Evolutionary conservation across 805 yeast genomes (phyloP).

Genomic region (Kluyveromyces nonfermentans): DNA sequence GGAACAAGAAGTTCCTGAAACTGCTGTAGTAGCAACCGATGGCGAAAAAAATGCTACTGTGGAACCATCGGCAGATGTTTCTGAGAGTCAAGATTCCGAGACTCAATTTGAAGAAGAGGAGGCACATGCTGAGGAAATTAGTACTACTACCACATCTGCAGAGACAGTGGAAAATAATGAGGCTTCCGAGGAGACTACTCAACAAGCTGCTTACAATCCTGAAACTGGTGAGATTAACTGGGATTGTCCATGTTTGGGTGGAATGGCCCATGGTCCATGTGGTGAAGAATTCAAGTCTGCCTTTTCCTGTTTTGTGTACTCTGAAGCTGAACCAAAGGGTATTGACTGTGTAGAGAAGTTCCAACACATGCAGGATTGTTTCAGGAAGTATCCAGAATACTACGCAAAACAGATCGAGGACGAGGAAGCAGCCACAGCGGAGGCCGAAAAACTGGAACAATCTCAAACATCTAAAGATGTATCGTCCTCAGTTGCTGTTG

Average conservation of each 20-base stretch:
- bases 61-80: conserved; percentile 2
- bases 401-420: conserved; percentile 87
- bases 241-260: conserved; percentile 99
- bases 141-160: not conserved
- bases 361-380: conserved; percentile 87
- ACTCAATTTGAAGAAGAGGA: conserved; percentile 11
- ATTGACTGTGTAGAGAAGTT: conserved; percentile 89
- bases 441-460: conserved; percentile 12
- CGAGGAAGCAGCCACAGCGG: conserved; percentile 45
- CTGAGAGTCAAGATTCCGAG: conserved; percentile 1
- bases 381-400: conserved; percentile 84
- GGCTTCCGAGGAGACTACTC: conserved; percentile 29
- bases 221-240: conserved; percentile 98
- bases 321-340: conserved; percentile 93
- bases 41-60: conserved; percentile 2
- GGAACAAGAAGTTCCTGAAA: conserved; percentile 1
- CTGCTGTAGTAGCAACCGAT: not conserved
- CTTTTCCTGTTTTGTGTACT: conserved; percentile 88
- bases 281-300: conserved; percentile 94
- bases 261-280: conserved; percentile 98
- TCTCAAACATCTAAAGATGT: conserved; percentile 4
- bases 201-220: conserved; percentile 77
- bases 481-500: conserved; percentile 8
- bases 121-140: too few species aligned
- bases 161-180: conserved; percentile 3